Conservation (phyloP, 768 basidiomycete species). For the Macrolepiota albuminosa region DNA sequence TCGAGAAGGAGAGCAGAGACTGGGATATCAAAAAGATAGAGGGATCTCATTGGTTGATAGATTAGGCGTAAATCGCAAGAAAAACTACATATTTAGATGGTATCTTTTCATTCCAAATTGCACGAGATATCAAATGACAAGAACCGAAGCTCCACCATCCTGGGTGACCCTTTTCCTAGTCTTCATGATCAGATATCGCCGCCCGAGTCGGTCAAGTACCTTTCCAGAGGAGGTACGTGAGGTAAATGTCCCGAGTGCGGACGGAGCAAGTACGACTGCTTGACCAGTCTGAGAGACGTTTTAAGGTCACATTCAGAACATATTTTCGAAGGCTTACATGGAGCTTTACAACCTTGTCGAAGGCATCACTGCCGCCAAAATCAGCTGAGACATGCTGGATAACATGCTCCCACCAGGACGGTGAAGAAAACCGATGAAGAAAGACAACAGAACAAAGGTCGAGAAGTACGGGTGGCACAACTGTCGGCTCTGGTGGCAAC, state of each 20-base stretch:
- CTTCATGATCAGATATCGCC: slow-evolving; percentile 55
- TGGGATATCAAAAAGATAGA: slow-evolving; percentile 27
- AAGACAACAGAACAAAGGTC: slow-evolving; percentile 63
- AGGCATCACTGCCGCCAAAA: slow-evolving; percentile 52
- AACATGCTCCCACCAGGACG: slow-evolving; percentile 71
- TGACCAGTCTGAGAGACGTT: slow-evolving; percentile 52
- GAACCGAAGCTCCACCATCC: slow-evolving; percentile 62
- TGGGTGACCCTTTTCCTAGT: slow-evolving; percentile 56
- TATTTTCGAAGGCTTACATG: slow-evolving; percentile 36
- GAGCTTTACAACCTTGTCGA: slow-evolving; percentile 60
- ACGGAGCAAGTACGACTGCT: slow-evolving; percentile 64
- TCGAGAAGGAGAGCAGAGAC: slow-evolving; percentile 19
- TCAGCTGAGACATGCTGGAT: slow-evolving; percentile 64
- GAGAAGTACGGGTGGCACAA: slow-evolving; percentile 61
- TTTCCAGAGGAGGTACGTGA: slow-evolving; percentile 1
- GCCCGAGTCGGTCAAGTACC: slow-evolving; percentile 45
- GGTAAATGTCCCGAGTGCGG: slow-evolving; percentile 45
- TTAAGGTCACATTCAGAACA: neutral
- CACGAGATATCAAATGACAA: slow-evolving; percentile 29
- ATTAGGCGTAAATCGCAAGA: slow-evolving; percentile 17
- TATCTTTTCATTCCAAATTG: slow-evolving; percentile 1
- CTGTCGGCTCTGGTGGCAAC: slow-evolving; percentile 55
- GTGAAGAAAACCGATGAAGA: slow-evolving; percentile 73
- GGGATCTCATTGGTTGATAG: slow-evolving; percentile 26
- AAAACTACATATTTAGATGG: neutral